These are phyloP conservation scores for Alternaria sp. DNA, from an alignment of 2,329 filamentous ascomycete species.

Conservation along the genomic window DNA sequence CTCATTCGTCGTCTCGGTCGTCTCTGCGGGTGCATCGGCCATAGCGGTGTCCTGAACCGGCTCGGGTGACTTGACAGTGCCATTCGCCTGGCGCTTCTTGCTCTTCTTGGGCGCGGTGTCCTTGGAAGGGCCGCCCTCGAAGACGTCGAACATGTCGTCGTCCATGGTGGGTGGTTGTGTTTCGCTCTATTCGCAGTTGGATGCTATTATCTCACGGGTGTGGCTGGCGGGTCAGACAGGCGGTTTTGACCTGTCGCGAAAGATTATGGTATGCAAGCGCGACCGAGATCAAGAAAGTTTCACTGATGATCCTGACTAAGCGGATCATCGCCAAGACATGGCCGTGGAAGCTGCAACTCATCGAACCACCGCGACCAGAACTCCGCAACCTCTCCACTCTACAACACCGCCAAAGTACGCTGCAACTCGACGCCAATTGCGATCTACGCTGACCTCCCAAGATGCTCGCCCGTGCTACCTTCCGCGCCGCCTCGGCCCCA, in stretches of 20 bases:
- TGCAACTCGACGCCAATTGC: slow-evolving; percentile 35
- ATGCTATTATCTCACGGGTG: neutral
- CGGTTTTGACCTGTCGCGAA: neutral
- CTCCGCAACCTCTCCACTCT: slow-evolving; percentile 39
- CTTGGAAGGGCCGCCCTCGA: slow-evolving; percentile 49
- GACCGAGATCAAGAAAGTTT: slow-evolving; percentile 15
- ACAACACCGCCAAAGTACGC: slow-evolving; percentile 43
- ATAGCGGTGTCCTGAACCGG: slow-evolving; percentile 55
- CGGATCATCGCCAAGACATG: slow-evolving; percentile 9
- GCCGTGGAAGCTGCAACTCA: slow-evolving; percentile 6
- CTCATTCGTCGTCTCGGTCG: slow-evolving; percentile 40
- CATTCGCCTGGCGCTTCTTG: slow-evolving; percentile 89
- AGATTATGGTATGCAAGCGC: neutral
- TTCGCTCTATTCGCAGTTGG: slow-evolving; percentile 2
- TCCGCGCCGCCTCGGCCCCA: slow-evolving; percentile 69
- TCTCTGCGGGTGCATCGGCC: slow-evolving; percentile 52
- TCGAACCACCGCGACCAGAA: slow-evolving; percentile 22
- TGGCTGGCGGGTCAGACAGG: neutral
- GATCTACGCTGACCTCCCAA: slow-evolving; percentile 55
- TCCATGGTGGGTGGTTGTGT: slow-evolving; percentile 43
- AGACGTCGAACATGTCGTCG: slow-evolving; percentile 58
- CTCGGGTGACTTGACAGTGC: slow-evolving; percentile 69
- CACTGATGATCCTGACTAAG: neutral
- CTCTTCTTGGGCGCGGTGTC: slow-evolving; percentile 58
- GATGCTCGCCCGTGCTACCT: slow-evolving; percentile 79